Conservation (phyloP, 768 basidiomycete species). For the Macrocybe gigantea region DNA sequence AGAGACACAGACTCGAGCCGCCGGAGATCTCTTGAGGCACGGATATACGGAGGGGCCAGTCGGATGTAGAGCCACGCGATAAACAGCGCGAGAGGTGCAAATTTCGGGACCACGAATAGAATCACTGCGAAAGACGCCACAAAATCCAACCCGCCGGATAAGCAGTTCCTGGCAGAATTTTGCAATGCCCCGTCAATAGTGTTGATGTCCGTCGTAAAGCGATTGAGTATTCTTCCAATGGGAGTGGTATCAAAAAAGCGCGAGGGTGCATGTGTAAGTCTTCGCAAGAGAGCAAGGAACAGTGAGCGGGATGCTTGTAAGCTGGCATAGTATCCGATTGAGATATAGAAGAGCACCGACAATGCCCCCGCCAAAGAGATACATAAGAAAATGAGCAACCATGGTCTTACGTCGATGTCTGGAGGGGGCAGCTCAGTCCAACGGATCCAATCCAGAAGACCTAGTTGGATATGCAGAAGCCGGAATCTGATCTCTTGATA, state of each 20-base stretch:
- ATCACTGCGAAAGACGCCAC: conserved; percentile 60
- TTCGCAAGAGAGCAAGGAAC: conserved; percentile 46
- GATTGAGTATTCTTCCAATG: conserved; percentile 72
- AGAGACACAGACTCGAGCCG: conserved; percentile 61
- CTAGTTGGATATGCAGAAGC: conserved; percentile 6
- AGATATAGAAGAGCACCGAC: conserved; percentile 47
- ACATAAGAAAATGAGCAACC: conserved; percentile 58
- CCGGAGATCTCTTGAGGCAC: conserved; percentile 60
- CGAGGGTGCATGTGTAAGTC: conserved; percentile 56
- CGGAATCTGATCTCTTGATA: conserved; percentile 33
- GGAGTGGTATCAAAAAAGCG: conserved; percentile 74
- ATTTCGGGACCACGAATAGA: conserved; percentile 53
- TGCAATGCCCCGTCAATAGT: conserved; percentile 65
- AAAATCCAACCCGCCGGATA: conserved; percentile 56
- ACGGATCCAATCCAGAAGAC: conserved; percentile 23
- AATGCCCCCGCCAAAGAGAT: conserved; percentile 57
- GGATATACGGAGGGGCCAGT: conserved; percentile 54
- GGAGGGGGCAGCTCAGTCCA: conserved; percentile 54
- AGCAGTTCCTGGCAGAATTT: conserved; percentile 45
- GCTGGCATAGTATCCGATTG: conserved; percentile 63
- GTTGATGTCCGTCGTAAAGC: conserved; percentile 74
- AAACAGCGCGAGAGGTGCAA: conserved; percentile 59
- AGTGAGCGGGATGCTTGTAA: conserved; percentile 59
- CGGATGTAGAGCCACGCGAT: conserved; percentile 68
- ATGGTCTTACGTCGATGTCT: conserved; percentile 53